Conservation (phyloP, 352 stramenopile species). For the Phytophthora nicotianae region DNA sequence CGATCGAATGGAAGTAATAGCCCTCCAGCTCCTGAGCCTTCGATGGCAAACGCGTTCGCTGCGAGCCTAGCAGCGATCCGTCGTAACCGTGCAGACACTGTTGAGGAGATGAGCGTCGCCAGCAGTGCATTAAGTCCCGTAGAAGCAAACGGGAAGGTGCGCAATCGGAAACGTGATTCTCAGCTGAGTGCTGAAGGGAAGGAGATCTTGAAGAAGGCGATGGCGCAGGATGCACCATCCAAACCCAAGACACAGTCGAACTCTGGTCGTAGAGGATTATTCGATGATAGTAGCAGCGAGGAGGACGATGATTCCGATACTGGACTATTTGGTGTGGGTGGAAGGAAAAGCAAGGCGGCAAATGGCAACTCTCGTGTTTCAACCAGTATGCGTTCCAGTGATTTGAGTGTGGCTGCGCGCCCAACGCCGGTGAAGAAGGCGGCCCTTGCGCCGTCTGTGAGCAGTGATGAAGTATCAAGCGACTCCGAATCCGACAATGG, state of each 20-base stretch:
- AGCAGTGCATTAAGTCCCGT: slow-evolving; percentile 25
- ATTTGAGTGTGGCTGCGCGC: slow-evolving; percentile 25
- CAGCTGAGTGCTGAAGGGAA: slow-evolving; percentile 83
- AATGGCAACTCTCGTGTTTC: slow-evolving; percentile 12
- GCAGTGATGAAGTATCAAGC: slow-evolving; percentile 36
- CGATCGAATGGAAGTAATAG: slow-evolving; percentile 24
- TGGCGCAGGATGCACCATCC: slow-evolving; percentile 10
- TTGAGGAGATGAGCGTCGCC: slow-evolving; percentile 47
- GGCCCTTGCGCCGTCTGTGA: slow-evolving; percentile 8
- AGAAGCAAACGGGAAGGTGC: slow-evolving; percentile 29
- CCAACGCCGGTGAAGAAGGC: slow-evolving; percentile 18
- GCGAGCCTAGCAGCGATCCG: slow-evolving; percentile 77
- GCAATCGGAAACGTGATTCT: slow-evolving; percentile 67
- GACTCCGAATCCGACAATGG: slow-evolving; percentile 40
- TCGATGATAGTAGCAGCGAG: slow-evolving; percentile 80
- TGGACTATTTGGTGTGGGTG: slow-evolving; percentile 50
- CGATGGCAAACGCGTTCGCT: slow-evolving; percentile 73
- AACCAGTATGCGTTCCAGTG: slow-evolving; percentile 25
- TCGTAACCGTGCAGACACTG: slow-evolving; percentile 64
- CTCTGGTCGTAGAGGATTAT: slow-evolving; percentile 64
- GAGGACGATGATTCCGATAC: slow-evolving; percentile 53
- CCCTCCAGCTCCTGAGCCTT: slow-evolving; percentile 26
- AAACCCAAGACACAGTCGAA: slow-evolving; percentile 34
- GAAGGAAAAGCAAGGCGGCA: slow-evolving; percentile 30
- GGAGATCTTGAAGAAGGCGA: slow-evolving; percentile 70